A percentile compares a stretch with the other conserved stretches of the same genome.
These are phyloP conservation scores for Coemansia sp. DNA, from an alignment of 192 early-diverging fungal species.

Conservation along the genomic window DNA sequence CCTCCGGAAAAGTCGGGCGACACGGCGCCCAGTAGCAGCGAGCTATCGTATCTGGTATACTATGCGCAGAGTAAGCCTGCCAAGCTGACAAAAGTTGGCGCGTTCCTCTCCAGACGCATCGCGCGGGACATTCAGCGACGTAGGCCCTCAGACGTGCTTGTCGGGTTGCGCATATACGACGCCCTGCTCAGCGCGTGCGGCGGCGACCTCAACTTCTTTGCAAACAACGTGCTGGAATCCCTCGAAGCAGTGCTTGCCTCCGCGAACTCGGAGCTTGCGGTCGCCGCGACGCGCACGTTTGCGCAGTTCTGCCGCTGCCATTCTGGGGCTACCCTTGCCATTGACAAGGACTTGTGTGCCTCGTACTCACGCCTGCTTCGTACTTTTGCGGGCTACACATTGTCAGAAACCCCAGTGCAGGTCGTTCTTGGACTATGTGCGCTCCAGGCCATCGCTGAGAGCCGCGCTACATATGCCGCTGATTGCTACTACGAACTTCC, in stretches of 20 bases:
- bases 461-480: slow-evolving; percentile 61
- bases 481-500: slow-evolving; percentile 62
- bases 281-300: slow-evolving; percentile 66
- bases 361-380: slow-evolving; percentile 60
- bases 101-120: slow-evolving; percentile 72
- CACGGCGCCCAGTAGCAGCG: slow-evolving; percentile 64
- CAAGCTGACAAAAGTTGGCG: slow-evolving; percentile 88
- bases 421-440: slow-evolving; percentile 62
- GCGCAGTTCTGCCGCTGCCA: slow-evolving; percentile 68
- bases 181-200: slow-evolving; percentile 70
- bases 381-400: slow-evolving; percentile 55
- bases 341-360: slow-evolving; percentile 62
- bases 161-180: slow-evolving; percentile 75
- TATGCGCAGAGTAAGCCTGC: slow-evolving; percentile 85
- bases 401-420: slow-evolving; percentile 10
- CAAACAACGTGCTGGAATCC: slow-evolving; percentile 72
- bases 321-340: slow-evolving; percentile 66
- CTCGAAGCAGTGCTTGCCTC: slow-evolving; percentile 60
- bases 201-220: slow-evolving; percentile 78
- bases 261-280: slow-evolving; percentile 60
- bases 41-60: slow-evolving; percentile 84
- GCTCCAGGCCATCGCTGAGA: slow-evolving; percentile 61
- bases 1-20: slow-evolving; percentile 47
- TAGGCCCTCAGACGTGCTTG: slow-evolving; percentile 62
- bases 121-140: slow-evolving; percentile 63